phyloP scores from a whole-genome alignment of 768 basidiomycete genomes.

The Amanita subjunquillea region DNA sequence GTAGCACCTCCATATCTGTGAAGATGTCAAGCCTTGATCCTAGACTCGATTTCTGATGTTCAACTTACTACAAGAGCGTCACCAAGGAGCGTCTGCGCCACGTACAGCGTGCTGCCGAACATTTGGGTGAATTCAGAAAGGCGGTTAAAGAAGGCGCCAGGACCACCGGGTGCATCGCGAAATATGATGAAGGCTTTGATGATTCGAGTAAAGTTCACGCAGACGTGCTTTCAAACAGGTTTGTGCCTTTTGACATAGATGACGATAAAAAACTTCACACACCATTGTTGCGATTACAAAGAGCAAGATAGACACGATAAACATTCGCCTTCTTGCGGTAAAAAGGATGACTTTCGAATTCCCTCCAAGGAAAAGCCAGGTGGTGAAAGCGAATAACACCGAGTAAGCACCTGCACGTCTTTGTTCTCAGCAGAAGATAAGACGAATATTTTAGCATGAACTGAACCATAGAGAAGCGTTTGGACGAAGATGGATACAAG shows the following conservation, averaged over 20 bases:
- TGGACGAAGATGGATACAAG: conserved; percentile 17
- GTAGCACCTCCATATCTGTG: conserved; percentile 20
- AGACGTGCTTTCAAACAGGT: conserved; percentile 16
- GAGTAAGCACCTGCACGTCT: conserved; percentile 12
- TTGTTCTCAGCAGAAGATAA: neutral
- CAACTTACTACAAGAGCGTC: conserved; percentile 17
- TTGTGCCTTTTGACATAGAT: neutral
- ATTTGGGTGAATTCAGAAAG: conserved; percentile 20
- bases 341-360: conserved; percentile 7
- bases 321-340: conserved; percentile 16
- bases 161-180: conserved; percentile 13
- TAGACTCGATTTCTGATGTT: too few relatives aligned
- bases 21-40: neutral
- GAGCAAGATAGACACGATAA: conserved; percentile 17
- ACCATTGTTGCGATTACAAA: conserved; percentile 20
- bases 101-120: conserved; percentile 21
- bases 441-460: neutral
- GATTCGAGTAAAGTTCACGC: conserved; percentile 19
- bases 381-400: conserved; percentile 17
- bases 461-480: conserved; percentile 16
- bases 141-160: conserved; percentile 16
- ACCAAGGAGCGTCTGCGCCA: conserved; percentile 23
- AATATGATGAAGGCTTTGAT: conserved; percentile 20
- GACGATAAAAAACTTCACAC: neutral
- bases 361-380: conserved; percentile 15